Conservation (phyloP, 129 eudicot genomes). For the Heracleum sosnowskyi region DNA sequence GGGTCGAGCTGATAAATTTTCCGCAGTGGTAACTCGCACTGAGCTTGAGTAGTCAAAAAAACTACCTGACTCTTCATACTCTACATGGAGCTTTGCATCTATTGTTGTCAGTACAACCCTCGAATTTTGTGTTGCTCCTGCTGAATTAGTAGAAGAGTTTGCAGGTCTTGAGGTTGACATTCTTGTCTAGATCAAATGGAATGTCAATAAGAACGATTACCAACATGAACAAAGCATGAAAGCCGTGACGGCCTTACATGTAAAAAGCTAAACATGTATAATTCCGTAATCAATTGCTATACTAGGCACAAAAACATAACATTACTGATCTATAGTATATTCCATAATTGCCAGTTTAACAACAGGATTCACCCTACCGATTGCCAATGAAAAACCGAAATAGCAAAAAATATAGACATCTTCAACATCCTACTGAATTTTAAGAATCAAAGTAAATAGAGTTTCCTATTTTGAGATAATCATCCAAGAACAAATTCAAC, state of each 20-base stretch:
- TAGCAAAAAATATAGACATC: neutral
- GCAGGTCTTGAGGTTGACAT: conserved; percentile 5
- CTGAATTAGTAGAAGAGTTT: neutral
- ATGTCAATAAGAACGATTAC: too few species aligned
- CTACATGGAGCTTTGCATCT: conserved; percentile 92
- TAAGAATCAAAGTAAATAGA: neutral
- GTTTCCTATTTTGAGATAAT: neutral
- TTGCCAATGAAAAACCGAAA: neutral
- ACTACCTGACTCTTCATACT: conserved; percentile 71
- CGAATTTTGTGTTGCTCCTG: neutral
- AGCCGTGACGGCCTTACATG: neutral
- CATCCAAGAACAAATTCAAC: neutral
- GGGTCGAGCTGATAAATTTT: conserved; percentile 27
- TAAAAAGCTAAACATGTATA: neutral
- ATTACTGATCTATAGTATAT: neutral
- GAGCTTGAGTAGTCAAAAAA: conserved; percentile 84
- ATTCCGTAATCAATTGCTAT: neutral
- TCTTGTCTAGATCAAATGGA: conserved; percentile 26
- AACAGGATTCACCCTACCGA: neutral
- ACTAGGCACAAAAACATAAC: neutral
- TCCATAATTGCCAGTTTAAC: neutral
- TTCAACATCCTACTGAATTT: neutral
- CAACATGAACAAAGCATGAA: neutral
- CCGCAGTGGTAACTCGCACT: conserved; percentile 30
- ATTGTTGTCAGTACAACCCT: neutral